Percentiles rank a stretch among this genome's conserved stretches.
Conservation (phyloP, 2,329 filamentous ascomycete species). For the Aciculosporium take region DNA sequence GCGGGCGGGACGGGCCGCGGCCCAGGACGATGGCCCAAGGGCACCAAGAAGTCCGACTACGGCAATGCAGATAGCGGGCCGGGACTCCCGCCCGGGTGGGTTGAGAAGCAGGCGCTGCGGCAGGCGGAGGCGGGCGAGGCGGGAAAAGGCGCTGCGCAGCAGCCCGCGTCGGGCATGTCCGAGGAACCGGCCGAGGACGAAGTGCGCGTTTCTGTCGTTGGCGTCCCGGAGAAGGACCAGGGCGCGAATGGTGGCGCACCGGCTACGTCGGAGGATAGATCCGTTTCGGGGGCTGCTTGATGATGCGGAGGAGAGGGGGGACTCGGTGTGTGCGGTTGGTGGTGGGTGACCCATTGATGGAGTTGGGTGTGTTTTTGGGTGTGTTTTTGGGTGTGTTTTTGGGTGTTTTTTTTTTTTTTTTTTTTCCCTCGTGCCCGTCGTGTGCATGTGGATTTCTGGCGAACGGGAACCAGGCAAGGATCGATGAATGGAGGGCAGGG, state of each 20-base stretch:
- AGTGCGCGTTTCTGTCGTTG: slow-evolving; percentile 18
- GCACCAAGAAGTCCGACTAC: slow-evolving; percentile 54
- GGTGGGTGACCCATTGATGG: slow-evolving; percentile 2
- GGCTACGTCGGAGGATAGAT: slow-evolving; percentile 1
- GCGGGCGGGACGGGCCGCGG: slow-evolving; percentile 49
- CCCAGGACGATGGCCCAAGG: slow-evolving; percentile 52
- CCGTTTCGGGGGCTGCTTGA: slow-evolving; percentile 1
- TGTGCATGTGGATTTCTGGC: too few relatives aligned
- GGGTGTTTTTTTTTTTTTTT: too few relatives aligned
- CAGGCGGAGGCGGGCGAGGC: slow-evolving; percentile 8
- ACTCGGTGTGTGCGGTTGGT: not conserved
- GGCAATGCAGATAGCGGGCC: slow-evolving; percentile 52
- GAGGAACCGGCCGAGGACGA: slow-evolving; percentile 19
- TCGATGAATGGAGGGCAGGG: too few relatives aligned
- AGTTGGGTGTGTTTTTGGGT: too few relatives aligned
- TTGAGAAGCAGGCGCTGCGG: slow-evolving; percentile 16
- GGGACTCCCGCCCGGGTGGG: slow-evolving; percentile 46
- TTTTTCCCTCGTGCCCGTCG: too few relatives aligned
- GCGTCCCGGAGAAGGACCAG: slow-evolving; percentile 8
- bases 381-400: too few relatives aligned
- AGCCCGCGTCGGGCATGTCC: slow-evolving; percentile 8
- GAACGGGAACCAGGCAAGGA: too few relatives aligned
- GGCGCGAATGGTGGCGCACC: slow-evolving; percentile 9
- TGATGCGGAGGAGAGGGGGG: not conserved
- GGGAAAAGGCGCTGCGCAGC: slow-evolving; percentile 5